Conservation (phyloP, 176 grass and related monocot genomes). For the Ensete glaucum region DNA sequence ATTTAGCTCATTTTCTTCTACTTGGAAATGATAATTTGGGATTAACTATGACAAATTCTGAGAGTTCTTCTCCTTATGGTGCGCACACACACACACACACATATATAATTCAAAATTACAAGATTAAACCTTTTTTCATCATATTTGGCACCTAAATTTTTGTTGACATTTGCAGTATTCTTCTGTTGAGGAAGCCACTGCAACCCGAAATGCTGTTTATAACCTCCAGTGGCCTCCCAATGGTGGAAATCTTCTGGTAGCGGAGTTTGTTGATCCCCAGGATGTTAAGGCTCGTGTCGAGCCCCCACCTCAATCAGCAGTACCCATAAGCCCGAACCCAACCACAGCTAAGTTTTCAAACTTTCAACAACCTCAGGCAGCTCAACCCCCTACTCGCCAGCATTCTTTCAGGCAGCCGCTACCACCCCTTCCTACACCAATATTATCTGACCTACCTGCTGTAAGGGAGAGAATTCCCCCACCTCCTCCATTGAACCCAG, state of each 20-base stretch:
- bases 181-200: conserved; percentile 75
- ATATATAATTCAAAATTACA: too few species aligned
- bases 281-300: conserved; percentile 68
- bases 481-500: conserved; percentile 28
- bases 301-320: conserved; percentile 30
- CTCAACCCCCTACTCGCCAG: conserved; percentile 30
- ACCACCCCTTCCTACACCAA: conserved; percentile 4
- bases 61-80: neutral
- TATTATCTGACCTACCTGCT: conserved; percentile 12
- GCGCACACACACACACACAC: neutral
- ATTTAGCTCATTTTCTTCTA: too few species aligned
- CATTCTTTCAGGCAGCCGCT: conserved; percentile 37
- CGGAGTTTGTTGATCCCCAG: conserved; percentile 86
- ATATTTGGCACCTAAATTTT: too few species aligned
- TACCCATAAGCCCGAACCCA: conserved; percentile 30
- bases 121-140: too few species aligned
- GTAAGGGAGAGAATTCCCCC: conserved; percentile 22
- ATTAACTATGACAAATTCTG: too few species aligned
- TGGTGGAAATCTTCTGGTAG: conserved; percentile 76
- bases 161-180: conserved; percentile 39
- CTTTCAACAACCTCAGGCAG: conserved; percentile 27
- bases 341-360: conserved; percentile 17
- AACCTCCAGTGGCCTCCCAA: conserved; percentile 94
- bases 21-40: too few species aligned
- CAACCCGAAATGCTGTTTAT: conserved; percentile 80